Base-by-base conservation (phyloP, 805 yeast species). In the Saccharomycopsis sp. region DNA sequence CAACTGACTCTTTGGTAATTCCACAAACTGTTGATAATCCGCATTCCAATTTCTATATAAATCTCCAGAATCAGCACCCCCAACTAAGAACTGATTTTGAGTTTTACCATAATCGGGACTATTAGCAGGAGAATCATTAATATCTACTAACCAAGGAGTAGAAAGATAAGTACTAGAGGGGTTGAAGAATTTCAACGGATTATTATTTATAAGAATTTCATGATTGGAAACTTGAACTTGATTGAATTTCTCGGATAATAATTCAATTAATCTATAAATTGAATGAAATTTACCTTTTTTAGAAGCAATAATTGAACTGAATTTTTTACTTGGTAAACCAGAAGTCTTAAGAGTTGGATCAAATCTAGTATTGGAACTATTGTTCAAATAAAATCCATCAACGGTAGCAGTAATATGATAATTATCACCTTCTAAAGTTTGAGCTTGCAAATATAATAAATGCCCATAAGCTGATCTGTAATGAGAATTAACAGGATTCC, bases 31-130 rank as follows among this genome's bases (percentile, higher is more conserved):
- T 64, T 92, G 97, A 54, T 76, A 76, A 51, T 92, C 96, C 49
- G 82, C 95, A 57, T 87, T 87, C 83, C 94, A 88, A 52, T 89
- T 95, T 52, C 79, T 79, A 31, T 63, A 59, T 17, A 62, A 56
- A 37, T 71, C 78, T 21, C 72, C 69, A 31, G 78, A 81, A 48
- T 75, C 81, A 19, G 69, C 66, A 29, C 83, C 83, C 48, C 72
- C 70, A 32, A 60, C 52, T 33, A 76, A 61, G 37, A 49, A 53
- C 6, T 47, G 46, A 14, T 51, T 42, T 42, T 58, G 60, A 21
- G 44, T 40, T 40, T 47, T 52, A 34, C 60, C 62, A 28, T 49
- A 51, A 37, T 57, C 60, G 20, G 60, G 50, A n/a, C 14, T 10
- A 19, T 33, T 31, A 13, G 26, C 18, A 48, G 13, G 49, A 18